Base-by-base conservation (phyloP, 495 filamentous ascomycete species). In the Neurospora terricola region DNA sequence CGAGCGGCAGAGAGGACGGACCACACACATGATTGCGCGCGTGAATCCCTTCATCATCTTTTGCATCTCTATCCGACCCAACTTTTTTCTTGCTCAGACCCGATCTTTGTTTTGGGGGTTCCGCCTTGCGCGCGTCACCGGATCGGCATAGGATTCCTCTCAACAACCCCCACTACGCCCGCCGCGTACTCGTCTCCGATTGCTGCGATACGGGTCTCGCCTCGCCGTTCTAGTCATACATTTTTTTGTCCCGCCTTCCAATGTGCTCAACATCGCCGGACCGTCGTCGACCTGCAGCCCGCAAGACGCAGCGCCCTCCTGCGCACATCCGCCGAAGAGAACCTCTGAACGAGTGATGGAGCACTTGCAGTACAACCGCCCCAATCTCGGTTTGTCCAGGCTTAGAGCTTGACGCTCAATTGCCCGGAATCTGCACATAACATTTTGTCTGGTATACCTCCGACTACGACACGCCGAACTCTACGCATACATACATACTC, bases 271-370 rank as follows among this genome's bases (percentile, higher is more conserved):
- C 73, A 77, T 68, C 71, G 48, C 54, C 54, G 54, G 54, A 75
- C 75, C 68, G 76, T 70, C 69, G 45, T 69, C 34, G 27, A 71
- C 70, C 73, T 72, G 75, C 74, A 73, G 69, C 73, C 78, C 76
- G 74, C 76, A 74, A 73, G 72, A 59, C 78, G 78, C 71, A 73
- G 76, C 76, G 73, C 75, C 76, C 76, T 74, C 75, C 76, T 62
- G 71, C 75, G 38, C 70, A 75, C 70, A 73, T 69, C 69, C 76
- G 74, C 74, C 74, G 27, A 70, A 72, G 66, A 69, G 59, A 72
- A 66, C 69, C 38, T 70, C 16, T 43, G 27, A 66, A 34, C 73
- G 68, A 81, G 77, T 77, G 77, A 81, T 81, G 80, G 80, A 81
- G 75, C 78, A 75, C 68, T 69, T 54, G 77, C 78, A 73, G 70